These are phyloP conservation scores for Epichloe festucae DNA, from an alignment of 2,329 filamentous ascomycete genomes.

Conservation along the genomic window DNA sequence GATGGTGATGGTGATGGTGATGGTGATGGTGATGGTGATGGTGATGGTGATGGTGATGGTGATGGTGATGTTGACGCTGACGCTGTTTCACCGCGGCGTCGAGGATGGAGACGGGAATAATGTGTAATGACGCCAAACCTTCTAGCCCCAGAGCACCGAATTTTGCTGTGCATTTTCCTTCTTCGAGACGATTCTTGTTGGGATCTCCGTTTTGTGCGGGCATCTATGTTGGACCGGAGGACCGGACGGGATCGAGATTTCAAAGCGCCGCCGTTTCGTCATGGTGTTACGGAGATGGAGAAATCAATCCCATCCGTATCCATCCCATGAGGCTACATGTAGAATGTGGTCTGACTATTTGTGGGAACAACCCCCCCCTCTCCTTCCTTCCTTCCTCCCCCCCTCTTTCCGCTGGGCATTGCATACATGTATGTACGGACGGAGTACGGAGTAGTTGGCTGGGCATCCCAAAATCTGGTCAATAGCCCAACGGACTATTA, in stretches of 20 bases:
- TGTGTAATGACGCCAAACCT: not conserved
- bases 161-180: not conserved
- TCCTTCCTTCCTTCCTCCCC: no score
- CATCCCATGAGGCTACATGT: not conserved
- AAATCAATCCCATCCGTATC: slow-evolving; percentile 1
- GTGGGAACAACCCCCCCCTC: not conserved
- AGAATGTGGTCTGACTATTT: not conserved
- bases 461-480: no score
- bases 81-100: not conserved
- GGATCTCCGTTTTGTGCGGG: slow-evolving; percentile 7
- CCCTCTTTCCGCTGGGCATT: no score
- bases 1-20: no score
- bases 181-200: not conserved
- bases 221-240: slow-evolving; percentile 2
- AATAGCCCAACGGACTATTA: no score
- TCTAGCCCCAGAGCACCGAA: not conserved
- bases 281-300: not conserved
- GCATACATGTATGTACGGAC: no score
- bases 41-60: no score
- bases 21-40: no score
- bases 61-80: no score
- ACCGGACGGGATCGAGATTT: slow-evolving; percentile 8
- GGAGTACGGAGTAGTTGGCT: no score
- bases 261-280: not conserved
- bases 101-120: not conserved